These are phyloP conservation scores for Phytophthora aleatoria DNA, from an alignment of 352 stramenopile genomes.

Conservation along the genomic window DNA sequence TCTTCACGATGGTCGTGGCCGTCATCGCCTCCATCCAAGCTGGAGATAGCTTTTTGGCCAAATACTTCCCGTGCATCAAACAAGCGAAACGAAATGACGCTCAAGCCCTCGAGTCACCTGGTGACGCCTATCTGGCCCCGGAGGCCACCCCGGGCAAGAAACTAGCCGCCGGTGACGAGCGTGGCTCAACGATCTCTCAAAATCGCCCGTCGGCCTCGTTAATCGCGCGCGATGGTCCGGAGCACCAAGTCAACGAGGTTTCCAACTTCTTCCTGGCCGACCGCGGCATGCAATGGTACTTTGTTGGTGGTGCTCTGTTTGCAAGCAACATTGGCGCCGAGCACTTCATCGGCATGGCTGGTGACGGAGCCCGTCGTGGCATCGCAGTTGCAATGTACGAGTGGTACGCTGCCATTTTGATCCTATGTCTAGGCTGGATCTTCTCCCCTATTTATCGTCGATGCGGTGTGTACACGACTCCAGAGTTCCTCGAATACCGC, in stretches of 20 bases:
- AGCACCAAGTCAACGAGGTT: slow-evolving; percentile 37
- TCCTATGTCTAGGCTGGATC: slow-evolving; percentile 64
- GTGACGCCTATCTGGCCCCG: slow-evolving; percentile 31
- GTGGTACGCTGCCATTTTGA: slow-evolving; percentile 61
- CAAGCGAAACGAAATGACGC: slow-evolving; percentile 19
- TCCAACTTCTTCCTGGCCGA: slow-evolving; percentile 73
- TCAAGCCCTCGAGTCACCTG: slow-evolving; percentile 21
- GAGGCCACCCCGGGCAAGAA: slow-evolving; percentile 40
- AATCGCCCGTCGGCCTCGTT: slow-evolving; percentile 34
- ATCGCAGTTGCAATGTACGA: slow-evolving; percentile 72
- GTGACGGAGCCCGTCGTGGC: slow-evolving; percentile 57
- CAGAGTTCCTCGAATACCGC: slow-evolving; percentile 58
- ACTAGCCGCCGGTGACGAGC: slow-evolving; percentile 31
- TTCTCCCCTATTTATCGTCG: slow-evolving; percentile 70
- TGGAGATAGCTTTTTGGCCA: slow-evolving; percentile 37
- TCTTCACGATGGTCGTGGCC: slow-evolving; percentile 43
- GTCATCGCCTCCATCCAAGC: slow-evolving; percentile 45
- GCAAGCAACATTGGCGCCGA: slow-evolving; percentile 73
- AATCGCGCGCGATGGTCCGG: slow-evolving; percentile 33
- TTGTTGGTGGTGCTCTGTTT: slow-evolving; percentile 63
- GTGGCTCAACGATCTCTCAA: slow-evolving; percentile 30
- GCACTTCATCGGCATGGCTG: slow-evolving; percentile 76
- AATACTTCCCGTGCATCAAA: slow-evolving; percentile 44
- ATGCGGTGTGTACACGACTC: slow-evolving; percentile 59
- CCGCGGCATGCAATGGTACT: slow-evolving; percentile 71